These are phyloP conservation scores for Ajuga chamaepitys DNA, from an alignment of 257 asterid genomes.

Conservation along the genomic window DNA sequence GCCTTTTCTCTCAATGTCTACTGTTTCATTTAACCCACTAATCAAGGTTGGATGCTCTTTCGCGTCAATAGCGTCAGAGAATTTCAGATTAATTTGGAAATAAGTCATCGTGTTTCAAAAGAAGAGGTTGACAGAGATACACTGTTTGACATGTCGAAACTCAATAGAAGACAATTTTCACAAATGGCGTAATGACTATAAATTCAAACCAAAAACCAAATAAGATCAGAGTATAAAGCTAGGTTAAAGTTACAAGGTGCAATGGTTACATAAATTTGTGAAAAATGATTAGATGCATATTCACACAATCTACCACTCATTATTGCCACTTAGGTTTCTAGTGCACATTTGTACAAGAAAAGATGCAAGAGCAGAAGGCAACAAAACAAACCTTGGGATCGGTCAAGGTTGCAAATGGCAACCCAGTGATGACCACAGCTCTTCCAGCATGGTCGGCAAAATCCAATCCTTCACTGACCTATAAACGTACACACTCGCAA, in stretches of 20 bases:
- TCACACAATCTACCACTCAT: neutral
- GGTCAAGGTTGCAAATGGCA: slow-evolving; percentile 80
- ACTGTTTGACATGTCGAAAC: neutral
- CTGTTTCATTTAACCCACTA: neutral
- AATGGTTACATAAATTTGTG: neutral
- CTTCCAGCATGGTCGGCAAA: slow-evolving; percentile 99
- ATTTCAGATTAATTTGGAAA: neutral
- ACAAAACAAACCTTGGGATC: slow-evolving; percentile 79
- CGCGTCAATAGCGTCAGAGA: neutral
- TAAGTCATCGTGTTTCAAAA: neutral
- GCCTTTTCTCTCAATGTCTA: neutral
- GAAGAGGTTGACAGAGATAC: neutral
- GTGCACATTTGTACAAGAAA: slow-evolving; percentile 2
- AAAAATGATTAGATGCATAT: neutral
- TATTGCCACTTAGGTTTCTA: neutral
- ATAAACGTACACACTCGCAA: neutral
- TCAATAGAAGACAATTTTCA: neutral
- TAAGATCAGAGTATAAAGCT: neutral
- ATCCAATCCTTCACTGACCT: slow-evolving; percentile 99
- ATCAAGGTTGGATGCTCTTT: neutral
- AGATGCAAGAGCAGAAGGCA: slow-evolving; percentile 12
- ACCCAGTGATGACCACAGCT: slow-evolving; percentile 91
- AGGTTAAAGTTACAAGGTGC: neutral
- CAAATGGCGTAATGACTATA: neutral
- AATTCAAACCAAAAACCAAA: slow-evolving; percentile 1